Base-by-base conservation (phyloP, 805 yeast species). In the Wickerhamiella cacticola region DNA sequence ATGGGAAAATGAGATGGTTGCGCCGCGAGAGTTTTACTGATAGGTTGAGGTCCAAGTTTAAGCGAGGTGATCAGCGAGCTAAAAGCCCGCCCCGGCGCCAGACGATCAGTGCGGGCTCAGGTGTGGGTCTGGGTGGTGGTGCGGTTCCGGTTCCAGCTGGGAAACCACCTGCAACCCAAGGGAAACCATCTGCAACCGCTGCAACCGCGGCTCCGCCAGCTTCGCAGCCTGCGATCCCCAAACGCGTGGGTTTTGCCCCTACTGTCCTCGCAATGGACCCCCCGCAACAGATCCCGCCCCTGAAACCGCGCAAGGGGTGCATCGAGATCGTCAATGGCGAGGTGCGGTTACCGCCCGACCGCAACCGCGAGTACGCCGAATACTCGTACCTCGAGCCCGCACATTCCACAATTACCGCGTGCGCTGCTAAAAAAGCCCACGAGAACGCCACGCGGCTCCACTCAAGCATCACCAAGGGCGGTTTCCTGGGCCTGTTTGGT, bases 281-380 rank as follows among this genome's bases (percentile, higher is more conserved):
- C 1, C 95, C 95, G 1, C 96, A 88, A 59, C 95, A 87, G 60
- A 82, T 88, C 52, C 96, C 96, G 1, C 82, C 94, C 1, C 68
- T 94, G 58, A 73, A 72, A 51, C 96, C 96, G 5, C 71, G 80
- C 54, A 72, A 73, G 55, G 96, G 96, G 6, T 81, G 85, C 58
- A 87, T 80, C 19, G 70, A 60, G 43, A 59, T 65, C 50, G 46
- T 51, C 10, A 49, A 56, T 12, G 68, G 68, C 21, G 55, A 57
- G 40, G 49, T 56, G 15, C 13, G 35, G 7, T 39, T 55, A 16
- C 24, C 49, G 31, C 48, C 48, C 8, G 48, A 52, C 10, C 38
- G 41, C 21, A 35, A 28, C 6, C 41, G 40, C 22, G 50, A 48
- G 16, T 28, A 26, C 15, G 28, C 34, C 33, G 41, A 41, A n/a